These are phyloP conservation scores for Fusarium robinianum DNA, from an alignment of 2,329 filamentous ascomycete genomes.

Conservation along the genomic window DNA sequence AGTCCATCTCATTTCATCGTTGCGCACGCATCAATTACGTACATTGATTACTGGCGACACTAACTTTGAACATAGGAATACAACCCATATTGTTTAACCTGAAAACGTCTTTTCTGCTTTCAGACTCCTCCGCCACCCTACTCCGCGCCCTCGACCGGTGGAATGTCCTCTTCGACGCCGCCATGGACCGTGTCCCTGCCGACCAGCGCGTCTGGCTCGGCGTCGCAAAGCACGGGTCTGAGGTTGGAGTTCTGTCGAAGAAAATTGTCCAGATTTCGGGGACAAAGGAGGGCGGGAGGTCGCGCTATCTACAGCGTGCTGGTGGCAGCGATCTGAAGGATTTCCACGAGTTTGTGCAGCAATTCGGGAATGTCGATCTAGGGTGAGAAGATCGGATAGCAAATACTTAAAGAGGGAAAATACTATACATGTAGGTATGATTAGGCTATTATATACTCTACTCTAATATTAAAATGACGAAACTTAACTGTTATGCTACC, in stretches of 20 bases:
- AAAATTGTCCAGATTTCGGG: conserved; percentile 6
- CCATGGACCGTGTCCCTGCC: background rate
- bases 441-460: too few species aligned
- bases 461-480: too few species aligned
- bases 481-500: too few species aligned
- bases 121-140: background rate
- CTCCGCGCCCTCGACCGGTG: conserved; percentile 19
- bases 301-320: conserved; percentile 6
- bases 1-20: too few species aligned
- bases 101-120: conserved; percentile 5
- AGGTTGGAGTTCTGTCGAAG: conserved; percentile 8
- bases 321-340: conserved; percentile 11
- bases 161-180: conserved; percentile 11
- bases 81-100: conserved; percentile 11
- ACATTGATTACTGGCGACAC: too few species aligned
- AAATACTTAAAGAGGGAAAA: too few species aligned
- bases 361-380: too few species aligned
- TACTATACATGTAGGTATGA: too few species aligned
- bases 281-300: background rate
- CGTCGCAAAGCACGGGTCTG: conserved; percentile 10
- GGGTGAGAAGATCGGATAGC: too few species aligned
- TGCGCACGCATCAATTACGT: too few species aligned
- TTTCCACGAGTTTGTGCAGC: conserved; percentile 14
- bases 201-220: conserved; percentile 18
- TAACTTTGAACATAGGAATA: background rate